phyloP scores from a whole-genome alignment of 805 yeast species.

The Suhomyces canberraensis region DNA sequence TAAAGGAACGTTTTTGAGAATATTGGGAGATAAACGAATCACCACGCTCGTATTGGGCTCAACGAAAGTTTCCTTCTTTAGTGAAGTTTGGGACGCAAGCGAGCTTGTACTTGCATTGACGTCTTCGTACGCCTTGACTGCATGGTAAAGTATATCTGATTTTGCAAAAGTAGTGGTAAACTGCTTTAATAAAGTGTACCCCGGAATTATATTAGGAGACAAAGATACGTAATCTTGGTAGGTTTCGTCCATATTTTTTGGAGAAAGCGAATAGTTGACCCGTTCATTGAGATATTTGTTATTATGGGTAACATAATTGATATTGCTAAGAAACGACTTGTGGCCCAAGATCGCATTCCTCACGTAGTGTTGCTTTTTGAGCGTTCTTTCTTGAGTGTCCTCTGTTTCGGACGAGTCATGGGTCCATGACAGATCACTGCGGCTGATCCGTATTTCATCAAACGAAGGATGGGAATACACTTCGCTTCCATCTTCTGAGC shows the following conservation, averaged over 20 bases:
- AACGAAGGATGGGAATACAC: conserved; percentile 6
- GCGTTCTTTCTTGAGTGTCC: neutral
- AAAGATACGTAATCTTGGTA: conserved; percentile 13
- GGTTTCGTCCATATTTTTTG: conserved; percentile 4
- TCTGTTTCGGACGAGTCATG: neutral
- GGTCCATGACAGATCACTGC: neutral
- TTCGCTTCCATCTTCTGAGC: neutral
- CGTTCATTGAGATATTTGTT: conserved; percentile 14
- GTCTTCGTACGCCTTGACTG: conserved; percentile 2
- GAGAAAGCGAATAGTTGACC: conserved; percentile 6
- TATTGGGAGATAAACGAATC: conserved; percentile 25
- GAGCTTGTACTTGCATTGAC: neutral
- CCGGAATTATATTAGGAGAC: conserved; percentile 18
- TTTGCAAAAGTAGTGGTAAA: conserved; percentile 10
- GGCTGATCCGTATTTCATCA: conserved; percentile 1
- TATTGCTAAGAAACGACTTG: conserved; percentile 24
- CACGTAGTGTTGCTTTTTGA: conserved; percentile 4
- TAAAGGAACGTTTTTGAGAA: conserved; percentile 15
- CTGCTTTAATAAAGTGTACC: conserved; percentile 21
- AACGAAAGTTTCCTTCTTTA: neutral
- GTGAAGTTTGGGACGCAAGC: neutral
- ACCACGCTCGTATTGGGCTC: conserved; percentile 13
- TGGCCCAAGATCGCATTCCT: conserved; percentile 12
- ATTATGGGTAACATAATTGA: conserved; percentile 23
- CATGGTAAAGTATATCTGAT: conserved; percentile 17